Evolutionary conservation across 371 early-diverging fungal genomes (phyloP), one percentile per base, ranked within the genome.

Genomic region (Paraphysoderma sedebokerense): DNA sequence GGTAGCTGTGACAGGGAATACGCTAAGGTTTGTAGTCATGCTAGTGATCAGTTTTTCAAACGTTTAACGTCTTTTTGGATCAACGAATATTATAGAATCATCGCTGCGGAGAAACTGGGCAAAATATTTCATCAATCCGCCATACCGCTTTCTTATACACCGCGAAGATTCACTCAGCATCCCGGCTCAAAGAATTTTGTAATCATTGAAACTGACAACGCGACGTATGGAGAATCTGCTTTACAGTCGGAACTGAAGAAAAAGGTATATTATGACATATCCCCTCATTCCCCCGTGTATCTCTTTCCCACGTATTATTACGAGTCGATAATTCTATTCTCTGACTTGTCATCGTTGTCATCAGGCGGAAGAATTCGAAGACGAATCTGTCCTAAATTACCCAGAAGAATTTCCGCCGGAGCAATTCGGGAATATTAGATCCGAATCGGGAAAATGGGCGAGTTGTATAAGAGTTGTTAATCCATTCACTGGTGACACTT

Each of bases 111-210:
- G 39, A 81, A 82, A 46, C 66, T 91, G 5, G 88, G 82, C 40
- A 71, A 68, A 17, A 69, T 73, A 12, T 86, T 91, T 52, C 87
- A 91, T 60, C 85, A 86, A 53, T 74, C 77, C 1, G 52, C 82
- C 0, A 74, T 93, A 27, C 89, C 87, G 19, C 68, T 95, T 38
- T 75, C 71, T 20, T 87, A 83, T 53, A 95, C 98, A 1, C 98
- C 98, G 3, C 74, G 92, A 51, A 72, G 77, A 8, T 80, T 92
- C 47, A 70, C 74, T 6, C 66, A 81, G 47, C 78, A 88, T 49
- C 72, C 69, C 23, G 60, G 65, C 4, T 73, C 80, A 33, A 80
- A 77, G 42, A 74, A 81, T 30, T 88, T 97, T 70, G 83, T 87
- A 3, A 62, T 92, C 42, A 71, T 87, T 42, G 95, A 95, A 62